phyloP scores from a whole-genome alignment of 1,139 yeast species.

The Suhomyces choctaworum region DNA sequence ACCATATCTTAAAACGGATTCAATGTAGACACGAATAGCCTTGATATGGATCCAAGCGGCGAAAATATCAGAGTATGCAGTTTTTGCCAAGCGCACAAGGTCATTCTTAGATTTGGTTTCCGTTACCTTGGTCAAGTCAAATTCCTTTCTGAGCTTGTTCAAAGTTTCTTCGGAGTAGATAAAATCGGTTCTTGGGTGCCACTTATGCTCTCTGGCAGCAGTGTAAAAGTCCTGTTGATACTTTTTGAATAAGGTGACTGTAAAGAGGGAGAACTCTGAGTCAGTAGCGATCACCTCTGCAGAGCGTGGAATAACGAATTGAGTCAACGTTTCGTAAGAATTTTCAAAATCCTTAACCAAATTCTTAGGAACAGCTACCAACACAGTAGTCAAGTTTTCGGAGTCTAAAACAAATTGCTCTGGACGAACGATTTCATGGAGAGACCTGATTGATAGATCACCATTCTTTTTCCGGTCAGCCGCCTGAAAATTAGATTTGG shows the following conservation, averaged over 20 bases:
- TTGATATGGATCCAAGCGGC: slow-evolving; percentile 89
- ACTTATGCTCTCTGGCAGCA: slow-evolving; percentile 79
- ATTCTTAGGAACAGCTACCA: slow-evolving; percentile 82
- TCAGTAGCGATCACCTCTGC: slow-evolving; percentile 73
- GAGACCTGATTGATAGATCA: slow-evolving; percentile 84
- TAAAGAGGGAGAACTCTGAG: slow-evolving; percentile 68
- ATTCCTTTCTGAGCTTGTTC: slow-evolving; percentile 73
- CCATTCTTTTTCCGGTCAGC: slow-evolving; percentile 94
- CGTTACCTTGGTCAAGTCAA: slow-evolving; percentile 67
- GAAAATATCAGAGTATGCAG: slow-evolving; percentile 84
- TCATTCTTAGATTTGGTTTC: slow-evolving; percentile 79
- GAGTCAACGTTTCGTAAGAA: slow-evolving; percentile 72
- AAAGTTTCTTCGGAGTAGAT: slow-evolving; percentile 78
- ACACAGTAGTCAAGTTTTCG: slow-evolving; percentile 79
- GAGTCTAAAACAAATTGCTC: slow-evolving; percentile 82
- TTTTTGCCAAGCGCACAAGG: slow-evolving; percentile 74
- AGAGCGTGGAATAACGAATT: slow-evolving; percentile 89
- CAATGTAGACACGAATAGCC: slow-evolving; percentile 55
- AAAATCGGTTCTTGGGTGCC: slow-evolving; percentile 88
- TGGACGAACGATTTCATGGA: slow-evolving; percentile 85
- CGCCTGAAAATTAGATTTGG: slow-evolving; percentile 79
- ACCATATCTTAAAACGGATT: slow-evolving; percentile 86
- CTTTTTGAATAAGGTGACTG: slow-evolving; percentile 84
- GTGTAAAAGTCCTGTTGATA: slow-evolving; percentile 66
- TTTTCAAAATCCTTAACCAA: slow-evolving; percentile 59